Evolutionary conservation across 2,329 filamentous ascomycete genomes (phyloP).

Genomic region (Ceratocystis variospora): DNA sequence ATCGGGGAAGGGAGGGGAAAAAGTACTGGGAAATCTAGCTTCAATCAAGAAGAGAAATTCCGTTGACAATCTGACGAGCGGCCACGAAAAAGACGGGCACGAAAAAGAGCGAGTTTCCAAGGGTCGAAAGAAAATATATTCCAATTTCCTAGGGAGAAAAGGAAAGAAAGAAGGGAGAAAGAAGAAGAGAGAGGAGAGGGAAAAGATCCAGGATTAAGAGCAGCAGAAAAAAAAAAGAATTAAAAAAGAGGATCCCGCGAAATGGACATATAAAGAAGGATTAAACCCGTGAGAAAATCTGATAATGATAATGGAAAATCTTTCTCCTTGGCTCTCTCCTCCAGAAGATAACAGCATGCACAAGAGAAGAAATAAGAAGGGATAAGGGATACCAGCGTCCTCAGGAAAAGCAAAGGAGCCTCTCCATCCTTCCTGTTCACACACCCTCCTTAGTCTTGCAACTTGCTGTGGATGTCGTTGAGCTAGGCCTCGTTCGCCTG

Average conservation of each 20-base stretch:
- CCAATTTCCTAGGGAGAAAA: constrained; percentile 2
- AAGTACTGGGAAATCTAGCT: constrained; percentile 6
- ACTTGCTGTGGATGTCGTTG: too few species aligned
- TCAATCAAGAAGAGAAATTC: constrained; percentile 15
- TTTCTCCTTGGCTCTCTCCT: background rate
- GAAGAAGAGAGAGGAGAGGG: background rate
- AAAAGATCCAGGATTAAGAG: background rate
- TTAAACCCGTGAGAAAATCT: constrained; percentile 12
- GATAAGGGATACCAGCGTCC: background rate
- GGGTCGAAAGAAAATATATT: background rate
- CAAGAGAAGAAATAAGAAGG: background rate
- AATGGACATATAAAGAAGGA: constrained; percentile 9
- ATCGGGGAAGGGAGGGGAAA: background rate
- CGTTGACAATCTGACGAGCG: background rate
- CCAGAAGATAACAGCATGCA: background rate
- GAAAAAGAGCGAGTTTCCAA: background rate
- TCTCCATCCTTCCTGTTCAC: background rate
- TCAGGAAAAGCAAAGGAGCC: background rate
- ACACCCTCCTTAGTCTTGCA: background rate
- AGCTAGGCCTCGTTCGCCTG: too few species aligned
- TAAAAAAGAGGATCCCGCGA: constrained; percentile 12
- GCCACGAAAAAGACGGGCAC: too few species aligned
- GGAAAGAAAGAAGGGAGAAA: constrained; percentile 6
- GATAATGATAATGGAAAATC: constrained; percentile 14
- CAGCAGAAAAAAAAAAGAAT: constrained; percentile 8